Base-by-base conservation (phyloP, 345 rosid genomes). In the Moringa oleifera region DNA sequence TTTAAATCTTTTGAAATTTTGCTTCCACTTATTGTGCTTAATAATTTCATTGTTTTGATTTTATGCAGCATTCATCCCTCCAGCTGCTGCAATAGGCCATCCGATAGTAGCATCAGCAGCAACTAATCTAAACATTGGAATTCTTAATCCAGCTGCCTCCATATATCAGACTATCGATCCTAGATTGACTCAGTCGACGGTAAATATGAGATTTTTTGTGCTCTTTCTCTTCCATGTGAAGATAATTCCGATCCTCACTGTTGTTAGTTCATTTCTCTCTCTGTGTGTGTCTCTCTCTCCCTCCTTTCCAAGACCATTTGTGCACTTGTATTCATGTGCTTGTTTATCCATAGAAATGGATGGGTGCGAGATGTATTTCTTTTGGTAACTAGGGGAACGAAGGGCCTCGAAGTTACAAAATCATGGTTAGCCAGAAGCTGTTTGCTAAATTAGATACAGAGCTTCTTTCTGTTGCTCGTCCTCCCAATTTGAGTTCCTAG, bases 41-140 rank as follows among this genome's bases (percentile, higher is more conserved):
- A 16, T 22, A 24, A 12, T 51, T 57, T 31, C 21, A 51, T 57
- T 25, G 46, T 46, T 68, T 52, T 65, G 65, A 56, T 66, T 58
- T 81, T 77, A 36, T 71, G 71, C 84, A 92, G 97, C 88, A 58
- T 77, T 84, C 55, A 75, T 75, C 63, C 88, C 89, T 20, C 84
- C 81, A 53, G 88, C 77, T 73, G 75, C 86, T 70, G 85, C 82
- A 45, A 20, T 83, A 54, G 81, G 68, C 55, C 78, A 85, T 71
- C 69, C 84, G 62, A 46, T 83, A 65, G 54, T 77, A 18, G 71
- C 85, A 25, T 71, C 89, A n/a, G 65, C 78, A 18, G 68, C 75
- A 55, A 62, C 77, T 55, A 78, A 69, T 79, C 51, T 81, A 53
- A 77, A 75, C 75, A 62, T 83, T 59, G 85, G 93, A 70, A 53